phyloP scores from a whole-genome alignment of 257 asterid species.

The Lycium barbarum region DNA sequence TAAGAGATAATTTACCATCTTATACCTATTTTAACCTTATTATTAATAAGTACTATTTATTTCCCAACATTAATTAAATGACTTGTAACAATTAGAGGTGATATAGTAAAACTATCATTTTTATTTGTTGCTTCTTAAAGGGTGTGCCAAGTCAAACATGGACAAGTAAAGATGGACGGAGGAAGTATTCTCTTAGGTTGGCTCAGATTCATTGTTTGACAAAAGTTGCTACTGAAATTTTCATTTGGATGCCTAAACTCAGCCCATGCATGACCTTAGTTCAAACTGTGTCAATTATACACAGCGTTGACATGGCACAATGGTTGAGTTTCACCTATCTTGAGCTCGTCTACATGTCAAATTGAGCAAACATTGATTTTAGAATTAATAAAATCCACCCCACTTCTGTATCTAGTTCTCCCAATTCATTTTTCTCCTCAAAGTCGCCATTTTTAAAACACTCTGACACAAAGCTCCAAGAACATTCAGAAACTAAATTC shows the following conservation, averaged over 20 bases:
- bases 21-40: too few relatives aligned
- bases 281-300: background rate
- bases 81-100: too few relatives aligned
- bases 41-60: too few relatives aligned
- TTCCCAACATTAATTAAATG: too few relatives aligned
- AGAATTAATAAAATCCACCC: background rate
- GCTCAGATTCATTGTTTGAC: background rate
- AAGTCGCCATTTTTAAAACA: background rate
- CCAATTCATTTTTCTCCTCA: background rate
- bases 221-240: background rate
- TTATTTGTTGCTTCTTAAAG: too few relatives aligned
- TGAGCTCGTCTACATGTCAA: background rate
- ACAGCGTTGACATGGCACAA: background rate
- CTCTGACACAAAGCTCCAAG: background rate
- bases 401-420: background rate
- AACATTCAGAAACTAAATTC: background rate
- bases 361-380: background rate
- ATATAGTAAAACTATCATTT: too few relatives aligned
- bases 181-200: background rate
- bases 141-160: too few relatives aligned
- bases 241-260: background rate
- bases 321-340: constrained; percentile 1
- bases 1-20: too few relatives aligned
- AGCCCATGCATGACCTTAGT: background rate
- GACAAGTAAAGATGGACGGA: too few relatives aligned